phyloP scores from a whole-genome alignment of 768 basidiomycete genomes.

The Amanita pseudoporphyria region DNA sequence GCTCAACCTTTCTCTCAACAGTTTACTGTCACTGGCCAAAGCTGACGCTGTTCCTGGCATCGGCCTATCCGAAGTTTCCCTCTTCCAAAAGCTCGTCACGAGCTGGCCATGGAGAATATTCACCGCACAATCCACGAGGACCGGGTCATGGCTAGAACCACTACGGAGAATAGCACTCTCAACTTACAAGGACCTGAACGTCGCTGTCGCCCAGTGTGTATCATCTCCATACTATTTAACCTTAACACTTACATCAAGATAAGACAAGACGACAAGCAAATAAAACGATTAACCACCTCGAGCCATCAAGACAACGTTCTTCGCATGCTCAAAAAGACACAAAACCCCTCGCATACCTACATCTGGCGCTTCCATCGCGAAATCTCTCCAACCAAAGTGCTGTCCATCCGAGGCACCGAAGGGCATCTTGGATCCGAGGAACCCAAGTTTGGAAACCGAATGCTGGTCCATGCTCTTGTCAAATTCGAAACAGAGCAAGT shows the following conservation, averaged over 20 bases:
- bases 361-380: constrained; percentile 39
- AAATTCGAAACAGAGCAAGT: constrained; percentile 70
- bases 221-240: background rate
- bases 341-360: constrained; percentile 19
- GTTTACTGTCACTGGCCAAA: constrained; percentile 21
- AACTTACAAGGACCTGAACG: constrained; percentile 30
- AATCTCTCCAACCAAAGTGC: constrained; percentile 43
- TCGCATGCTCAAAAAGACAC: constrained; percentile 26
- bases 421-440: constrained; percentile 42
- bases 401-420: constrained; percentile 52
- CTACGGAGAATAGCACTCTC: constrained; percentile 28
- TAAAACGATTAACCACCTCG: constrained; percentile 23
- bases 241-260: background rate
- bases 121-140: constrained; percentile 24
- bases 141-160: constrained; percentile 26
- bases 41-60: constrained; percentile 26
- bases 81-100: constrained; percentile 18
- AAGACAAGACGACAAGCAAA: constrained; percentile 24
- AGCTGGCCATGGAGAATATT: constrained; percentile 26
- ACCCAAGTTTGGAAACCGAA: constrained; percentile 45
- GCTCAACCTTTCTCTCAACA: constrained; percentile 6
- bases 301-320: constrained; percentile 27
- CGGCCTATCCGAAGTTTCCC: constrained; percentile 14
- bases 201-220: constrained; percentile 29
- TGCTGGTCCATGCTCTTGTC: constrained; percentile 56